These are phyloP conservation scores for Astrothelium subdiscretum DNA, from an alignment of 495 filamentous ascomycete genomes.

Conservation along the genomic window DNA sequence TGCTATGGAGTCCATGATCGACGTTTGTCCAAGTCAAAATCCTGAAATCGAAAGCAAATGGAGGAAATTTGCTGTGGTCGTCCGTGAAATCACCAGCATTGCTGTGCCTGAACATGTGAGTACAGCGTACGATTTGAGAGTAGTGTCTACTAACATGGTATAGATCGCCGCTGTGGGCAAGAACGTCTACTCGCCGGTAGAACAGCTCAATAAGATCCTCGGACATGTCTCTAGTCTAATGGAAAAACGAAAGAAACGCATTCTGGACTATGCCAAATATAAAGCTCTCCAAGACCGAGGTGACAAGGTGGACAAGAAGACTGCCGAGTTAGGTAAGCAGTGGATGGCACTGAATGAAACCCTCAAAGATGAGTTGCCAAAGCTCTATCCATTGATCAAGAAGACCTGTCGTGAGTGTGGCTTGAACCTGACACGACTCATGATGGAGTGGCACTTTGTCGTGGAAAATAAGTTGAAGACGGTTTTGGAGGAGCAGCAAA, in stretches of 20 bases:
- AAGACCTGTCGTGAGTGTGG: constrained; percentile 71
- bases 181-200: constrained; percentile 78
- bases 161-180: constrained; percentile 66
- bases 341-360: constrained; percentile 85
- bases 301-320: constrained; percentile 73
- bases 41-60: constrained; percentile 84
- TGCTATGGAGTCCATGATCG: constrained; percentile 55
- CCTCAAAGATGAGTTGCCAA: constrained; percentile 83
- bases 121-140: constrained; percentile 4
- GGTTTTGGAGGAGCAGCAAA: constrained; percentile 51
- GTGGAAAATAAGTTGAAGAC: constrained; percentile 70
- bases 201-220: constrained; percentile 66
- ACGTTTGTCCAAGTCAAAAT: constrained; percentile 49
- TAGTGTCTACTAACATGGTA: constrained; percentile 6
- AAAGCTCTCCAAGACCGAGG: constrained; percentile 64
- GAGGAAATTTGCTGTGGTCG: constrained; percentile 69
- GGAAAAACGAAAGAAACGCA: constrained; percentile 81
- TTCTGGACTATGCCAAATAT: constrained; percentile 76
- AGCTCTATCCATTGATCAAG: constrained; percentile 64
- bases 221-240: constrained; percentile 74
- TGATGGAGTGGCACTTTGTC: constrained; percentile 63
- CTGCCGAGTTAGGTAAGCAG: constrained; percentile 67
- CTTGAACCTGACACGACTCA: constrained; percentile 47
- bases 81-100: constrained; percentile 67
- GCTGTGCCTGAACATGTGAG: constrained; percentile 80